Percentiles rank a stretch among this genome's conserved stretches.
These are phyloP conservation scores for Seiridium unicorne DNA, from an alignment of 2,329 filamentous ascomycete genomes.

Conservation along the genomic window DNA sequence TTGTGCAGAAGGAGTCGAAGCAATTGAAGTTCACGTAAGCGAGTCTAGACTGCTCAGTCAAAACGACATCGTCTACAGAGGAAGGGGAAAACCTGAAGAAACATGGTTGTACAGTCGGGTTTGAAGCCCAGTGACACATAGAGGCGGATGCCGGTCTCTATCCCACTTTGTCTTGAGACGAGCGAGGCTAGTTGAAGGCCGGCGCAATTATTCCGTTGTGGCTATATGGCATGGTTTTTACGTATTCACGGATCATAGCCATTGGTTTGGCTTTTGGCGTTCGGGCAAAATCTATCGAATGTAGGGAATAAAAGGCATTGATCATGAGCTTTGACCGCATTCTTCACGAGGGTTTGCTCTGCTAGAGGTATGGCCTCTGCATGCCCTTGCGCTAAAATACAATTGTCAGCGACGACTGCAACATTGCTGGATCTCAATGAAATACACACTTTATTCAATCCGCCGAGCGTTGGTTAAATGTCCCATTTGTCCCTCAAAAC, in stretches of 20 bases:
- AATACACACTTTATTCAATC: no score
- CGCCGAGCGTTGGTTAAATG: no score
- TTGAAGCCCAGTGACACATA: no score
- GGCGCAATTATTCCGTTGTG: neutral
- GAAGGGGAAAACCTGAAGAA: neutral
- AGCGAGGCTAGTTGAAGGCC: neutral
- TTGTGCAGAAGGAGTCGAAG: slow-evolving; percentile 62
- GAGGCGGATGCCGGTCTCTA: no score
- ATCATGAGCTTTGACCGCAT: neutral
- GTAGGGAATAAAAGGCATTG: slow-evolving; percentile 8
- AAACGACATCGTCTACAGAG: neutral
- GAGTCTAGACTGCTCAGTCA: neutral
- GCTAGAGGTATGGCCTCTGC: no score
- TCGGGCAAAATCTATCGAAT: slow-evolving; percentile 5
- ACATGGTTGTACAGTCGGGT: no score
- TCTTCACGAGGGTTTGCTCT: no score
- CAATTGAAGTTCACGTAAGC: slow-evolving; percentile 54
- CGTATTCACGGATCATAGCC: slow-evolving; percentile 8
- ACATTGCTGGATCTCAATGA: no score
- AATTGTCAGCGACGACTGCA: no score
- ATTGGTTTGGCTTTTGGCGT: slow-evolving; percentile 12
- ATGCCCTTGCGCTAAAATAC: no score
- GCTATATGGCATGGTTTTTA: neutral
- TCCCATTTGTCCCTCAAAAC: no score
- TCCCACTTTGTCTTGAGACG: no score